These are phyloP conservation scores for Nannizzia gypsea DNA, from an alignment of 2,329 filamentous ascomycete species.

Conservation along the genomic window DNA sequence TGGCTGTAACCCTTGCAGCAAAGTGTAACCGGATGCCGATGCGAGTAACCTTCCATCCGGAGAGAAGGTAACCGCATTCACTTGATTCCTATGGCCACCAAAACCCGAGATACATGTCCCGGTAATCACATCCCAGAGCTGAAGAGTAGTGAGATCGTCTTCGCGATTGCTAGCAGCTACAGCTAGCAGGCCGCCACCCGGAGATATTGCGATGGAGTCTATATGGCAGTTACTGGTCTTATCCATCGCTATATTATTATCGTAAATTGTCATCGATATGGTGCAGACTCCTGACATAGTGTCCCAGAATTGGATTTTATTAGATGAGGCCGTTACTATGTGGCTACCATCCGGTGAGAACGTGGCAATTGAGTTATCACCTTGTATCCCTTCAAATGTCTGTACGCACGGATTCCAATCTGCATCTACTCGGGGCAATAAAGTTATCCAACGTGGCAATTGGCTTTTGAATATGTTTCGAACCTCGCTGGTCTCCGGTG, in stretches of 20 bases:
- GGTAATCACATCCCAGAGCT: neutral
- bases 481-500: too few relatives aligned
- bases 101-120: neutral
- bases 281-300: neutral
- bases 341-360: too few relatives aligned
- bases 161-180: neutral
- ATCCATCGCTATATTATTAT: too few relatives aligned
- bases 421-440: too few relatives aligned
- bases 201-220: neutral
- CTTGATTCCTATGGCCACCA: neutral
- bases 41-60: neutral
- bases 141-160: neutral
- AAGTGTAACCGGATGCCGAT: neutral
- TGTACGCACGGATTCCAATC: too few relatives aligned
- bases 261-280: neutral
- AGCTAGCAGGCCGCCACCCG: neutral
- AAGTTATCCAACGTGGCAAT: too few relatives aligned
- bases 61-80: neutral
- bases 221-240: neutral
- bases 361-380: too few relatives aligned
- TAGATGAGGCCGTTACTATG: neutral
- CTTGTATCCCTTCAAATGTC: too few relatives aligned
- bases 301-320: conserved; percentile 1
- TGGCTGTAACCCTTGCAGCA: neutral
- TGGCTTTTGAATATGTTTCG: too few relatives aligned